These are phyloP conservation scores for Fusarium liriodendri DNA, from an alignment of 2,329 filamentous ascomycete genomes.

Conservation along the genomic window DNA sequence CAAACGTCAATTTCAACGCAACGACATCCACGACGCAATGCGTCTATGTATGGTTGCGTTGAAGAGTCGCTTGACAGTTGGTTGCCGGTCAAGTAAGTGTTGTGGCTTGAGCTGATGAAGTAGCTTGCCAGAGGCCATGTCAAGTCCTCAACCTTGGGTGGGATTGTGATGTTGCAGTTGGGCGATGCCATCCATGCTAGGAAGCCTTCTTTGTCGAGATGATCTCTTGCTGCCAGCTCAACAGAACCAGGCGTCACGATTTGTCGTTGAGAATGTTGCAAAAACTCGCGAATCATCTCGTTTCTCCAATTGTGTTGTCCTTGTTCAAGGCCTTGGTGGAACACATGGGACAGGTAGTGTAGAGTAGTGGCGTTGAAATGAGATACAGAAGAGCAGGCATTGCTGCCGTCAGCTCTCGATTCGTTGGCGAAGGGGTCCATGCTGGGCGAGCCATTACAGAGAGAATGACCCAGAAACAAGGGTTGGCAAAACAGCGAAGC, in stretches of 20 bases:
- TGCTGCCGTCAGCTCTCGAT: not conserved
- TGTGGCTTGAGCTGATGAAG: conserved; percentile 94
- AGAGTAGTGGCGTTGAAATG: not conserved
- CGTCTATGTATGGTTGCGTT: conserved; percentile 87
- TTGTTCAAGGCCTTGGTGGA: not conserved
- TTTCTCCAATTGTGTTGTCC: not conserved
- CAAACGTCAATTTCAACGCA: conserved; percentile 96
- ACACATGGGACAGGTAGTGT: not conserved
- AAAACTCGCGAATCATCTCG: not conserved
- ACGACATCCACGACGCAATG: conserved; percentile 84
- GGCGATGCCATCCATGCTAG: conserved; percentile 67
- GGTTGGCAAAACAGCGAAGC: not conserved
- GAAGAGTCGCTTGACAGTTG: conserved; percentile 89
- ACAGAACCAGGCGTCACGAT: not conserved
- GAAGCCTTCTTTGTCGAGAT: conserved; percentile 61
- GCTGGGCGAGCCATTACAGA: no score
- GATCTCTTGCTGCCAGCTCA: not conserved
- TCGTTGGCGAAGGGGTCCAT: not conserved
- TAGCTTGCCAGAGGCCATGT: conserved; percentile 88
- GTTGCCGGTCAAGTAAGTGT: conserved; percentile 90
- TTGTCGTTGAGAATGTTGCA: not conserved
- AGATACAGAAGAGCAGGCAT: not conserved
- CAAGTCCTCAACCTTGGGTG: conserved; percentile 62
- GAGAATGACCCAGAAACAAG: no score
- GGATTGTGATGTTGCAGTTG: conserved; percentile 56